A percentile compares a stretch with the other conserved stretches of the same genome.
Conservation (phyloP, 1,284 basidiomycete species). For the Entoloma clypeatum region DNA sequence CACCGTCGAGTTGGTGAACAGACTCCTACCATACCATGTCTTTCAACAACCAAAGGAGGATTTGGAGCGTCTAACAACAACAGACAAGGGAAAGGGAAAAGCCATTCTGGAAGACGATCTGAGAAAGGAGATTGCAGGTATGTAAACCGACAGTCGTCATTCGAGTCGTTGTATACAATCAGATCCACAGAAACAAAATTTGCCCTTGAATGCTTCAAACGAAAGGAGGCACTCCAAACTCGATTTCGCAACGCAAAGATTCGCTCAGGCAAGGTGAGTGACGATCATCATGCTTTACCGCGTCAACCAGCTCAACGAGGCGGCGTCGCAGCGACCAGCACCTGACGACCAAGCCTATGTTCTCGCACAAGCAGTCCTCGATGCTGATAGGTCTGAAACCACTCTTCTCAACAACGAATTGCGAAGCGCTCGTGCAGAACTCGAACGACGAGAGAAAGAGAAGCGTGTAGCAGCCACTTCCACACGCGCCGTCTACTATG, state of each 20-base stretch:
- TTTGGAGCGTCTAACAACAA: constrained; percentile 34
- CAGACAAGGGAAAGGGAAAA: constrained; percentile 58
- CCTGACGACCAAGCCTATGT: constrained; percentile 60
- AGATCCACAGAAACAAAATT: constrained; percentile 53
- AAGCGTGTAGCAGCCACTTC: constrained; percentile 42
- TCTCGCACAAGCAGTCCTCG: constrained; percentile 58
- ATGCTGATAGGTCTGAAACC: constrained; percentile 61
- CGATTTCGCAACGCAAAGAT: constrained; percentile 53
- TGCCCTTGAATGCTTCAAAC: constrained; percentile 60
- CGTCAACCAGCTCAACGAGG: constrained; percentile 11
- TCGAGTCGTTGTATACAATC: constrained; percentile 4
- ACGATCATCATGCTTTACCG: neutral
- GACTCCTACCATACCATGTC: constrained; percentile 73
- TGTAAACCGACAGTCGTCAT: constrained; percentile 16
- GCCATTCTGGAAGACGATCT: constrained; percentile 42
- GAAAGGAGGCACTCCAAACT: constrained; percentile 49
- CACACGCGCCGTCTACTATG: constrained; percentile 32
- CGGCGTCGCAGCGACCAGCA: constrained; percentile 44
- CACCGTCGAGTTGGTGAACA: constrained; percentile 54
- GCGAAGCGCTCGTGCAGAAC: constrained; percentile 55
- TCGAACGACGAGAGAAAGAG: constrained; percentile 64
- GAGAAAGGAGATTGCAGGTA: constrained; percentile 55
- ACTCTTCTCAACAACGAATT: constrained; percentile 53
- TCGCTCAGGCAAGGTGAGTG: constrained; percentile 53
- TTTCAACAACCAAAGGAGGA: constrained; percentile 71